phyloP scores from a whole-genome alignment of 2,329 filamentous ascomycete species.

The Hypoxylon sp. region DNA sequence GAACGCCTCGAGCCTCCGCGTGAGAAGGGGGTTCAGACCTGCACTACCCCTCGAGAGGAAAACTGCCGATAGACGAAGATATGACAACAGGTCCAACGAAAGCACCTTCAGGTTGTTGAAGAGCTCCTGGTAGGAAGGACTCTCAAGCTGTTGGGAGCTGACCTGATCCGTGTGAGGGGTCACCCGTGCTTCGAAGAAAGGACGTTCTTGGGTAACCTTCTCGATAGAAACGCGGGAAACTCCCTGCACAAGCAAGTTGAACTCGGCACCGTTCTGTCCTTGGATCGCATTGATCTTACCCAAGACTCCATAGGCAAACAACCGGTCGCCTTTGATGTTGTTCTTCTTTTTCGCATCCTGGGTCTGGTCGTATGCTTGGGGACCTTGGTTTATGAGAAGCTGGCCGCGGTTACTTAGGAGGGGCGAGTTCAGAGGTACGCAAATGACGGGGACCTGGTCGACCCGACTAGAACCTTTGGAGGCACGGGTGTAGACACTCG shows the following conservation, averaged over 20 bases:
- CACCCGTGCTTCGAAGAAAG: constrained; percentile 88
- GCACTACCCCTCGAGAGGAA: constrained; percentile 74
- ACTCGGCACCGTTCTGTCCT: constrained; percentile 79
- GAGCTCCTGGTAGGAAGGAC: constrained; percentile 63
- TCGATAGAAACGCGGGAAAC: constrained; percentile 81
- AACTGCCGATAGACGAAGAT: constrained; percentile 87
- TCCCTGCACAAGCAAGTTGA: constrained; percentile 89
- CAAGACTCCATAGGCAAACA: constrained; percentile 86
- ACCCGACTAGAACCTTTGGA: constrained; percentile 74
- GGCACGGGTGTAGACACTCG: constrained; percentile 83
- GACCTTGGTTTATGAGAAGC: constrained; percentile 76
- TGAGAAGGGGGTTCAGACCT: constrained; percentile 83
- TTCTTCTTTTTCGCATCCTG: constrained; percentile 68
- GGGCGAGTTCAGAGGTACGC: constrained; percentile 85
- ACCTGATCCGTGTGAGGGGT: constrained; percentile 53
- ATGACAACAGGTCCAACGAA: constrained; percentile 86
- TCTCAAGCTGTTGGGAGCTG: constrained; percentile 44
- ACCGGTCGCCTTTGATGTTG: constrained; percentile 74
- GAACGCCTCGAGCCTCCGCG: constrained; percentile 86
- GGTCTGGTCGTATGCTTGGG: constrained; percentile 62
- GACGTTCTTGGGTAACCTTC: constrained; percentile 79
- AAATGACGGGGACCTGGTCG: constrained; percentile 82
- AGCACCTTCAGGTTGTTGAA: constrained; percentile 87
- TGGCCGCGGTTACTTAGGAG: constrained; percentile 80
- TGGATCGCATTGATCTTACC: constrained; percentile 84